A percentile compares a stretch with the other conserved stretches of the same genome.
Evolutionary conservation across 495 filamentous ascomycete genomes (phyloP).

Genomic region (Delitschia confertaspora): DNA sequence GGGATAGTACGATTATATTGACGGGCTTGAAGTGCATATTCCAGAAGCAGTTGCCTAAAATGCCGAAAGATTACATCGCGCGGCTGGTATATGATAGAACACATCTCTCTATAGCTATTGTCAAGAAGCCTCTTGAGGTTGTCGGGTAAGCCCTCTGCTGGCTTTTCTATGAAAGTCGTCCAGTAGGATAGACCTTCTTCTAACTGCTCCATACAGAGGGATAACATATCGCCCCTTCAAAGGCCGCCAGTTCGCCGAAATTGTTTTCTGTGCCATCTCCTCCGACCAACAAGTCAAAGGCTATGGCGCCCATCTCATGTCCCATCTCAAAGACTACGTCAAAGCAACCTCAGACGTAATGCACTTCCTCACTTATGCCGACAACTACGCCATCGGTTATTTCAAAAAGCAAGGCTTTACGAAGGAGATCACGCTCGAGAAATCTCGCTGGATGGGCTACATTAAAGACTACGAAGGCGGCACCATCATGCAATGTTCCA

Average conservation of each 20-base stretch:
- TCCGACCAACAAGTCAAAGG: constrained; percentile 98
- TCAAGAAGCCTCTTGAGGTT: constrained; percentile 91
- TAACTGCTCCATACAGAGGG: constrained; percentile 43
- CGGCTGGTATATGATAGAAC: constrained; percentile 94
- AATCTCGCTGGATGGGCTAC: constrained; percentile 94
- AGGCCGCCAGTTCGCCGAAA: constrained; percentile 87
- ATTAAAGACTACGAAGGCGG: constrained; percentile 99
- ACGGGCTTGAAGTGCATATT: constrained; percentile 97
- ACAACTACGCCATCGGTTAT: constrained; percentile 98
- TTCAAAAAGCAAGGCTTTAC: constrained; percentile 99
- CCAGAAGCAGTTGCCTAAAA: constrained; percentile 96
- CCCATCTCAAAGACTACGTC: constrained; percentile 96
- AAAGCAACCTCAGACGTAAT: constrained; percentile 93
- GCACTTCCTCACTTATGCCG: constrained; percentile 97
- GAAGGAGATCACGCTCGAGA: constrained; percentile 91
- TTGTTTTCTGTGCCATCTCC: constrained; percentile 96
- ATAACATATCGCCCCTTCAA: constrained; percentile 97
- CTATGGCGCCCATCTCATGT: constrained; percentile 97
- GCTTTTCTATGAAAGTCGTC: not conserved
- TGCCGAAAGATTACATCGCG: constrained; percentile 98
- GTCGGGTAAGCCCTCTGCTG: constrained; percentile 44
- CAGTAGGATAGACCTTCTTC: constrained; percentile 16
- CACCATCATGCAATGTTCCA: constrained; percentile 98
- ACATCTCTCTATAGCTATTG: constrained; percentile 91
- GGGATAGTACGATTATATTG: constrained; percentile 86